Evolutionary conservation across 2,329 filamentous ascomycete genomes (phyloP).

Genomic region (Stagonosporopsis rhizophila): DNA sequence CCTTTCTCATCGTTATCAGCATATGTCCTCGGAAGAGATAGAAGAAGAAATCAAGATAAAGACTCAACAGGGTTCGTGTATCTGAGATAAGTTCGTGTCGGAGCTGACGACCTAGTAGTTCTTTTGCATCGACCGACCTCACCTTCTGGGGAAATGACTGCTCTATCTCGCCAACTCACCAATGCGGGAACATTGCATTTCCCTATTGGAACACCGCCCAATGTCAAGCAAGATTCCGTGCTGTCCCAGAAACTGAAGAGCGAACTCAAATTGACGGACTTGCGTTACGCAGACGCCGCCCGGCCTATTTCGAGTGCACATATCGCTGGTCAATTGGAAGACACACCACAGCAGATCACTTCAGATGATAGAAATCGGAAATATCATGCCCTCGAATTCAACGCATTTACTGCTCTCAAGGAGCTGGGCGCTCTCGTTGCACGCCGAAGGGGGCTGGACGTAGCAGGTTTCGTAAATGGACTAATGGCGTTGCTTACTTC

Average conservation of each 20-base stretch:
- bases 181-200: constrained; percentile 35
- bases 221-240: constrained; percentile 10
- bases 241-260: constrained; percentile 42
- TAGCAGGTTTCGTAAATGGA: constrained; percentile 39
- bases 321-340: constrained; percentile 46
- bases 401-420: constrained; percentile 44
- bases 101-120: constrained; percentile 22
- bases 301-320: constrained; percentile 20
- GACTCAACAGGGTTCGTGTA: constrained; percentile 34
- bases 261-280: constrained; percentile 34
- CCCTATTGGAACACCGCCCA: constrained; percentile 44
- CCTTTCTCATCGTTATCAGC: constrained; percentile 11
- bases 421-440: constrained; percentile 47
- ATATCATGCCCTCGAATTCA: constrained; percentile 32
- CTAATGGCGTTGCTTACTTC: constrained; percentile 44
- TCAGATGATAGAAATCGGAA: constrained; percentile 5
- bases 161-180: constrained; percentile 49
- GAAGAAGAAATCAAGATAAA: constrained; percentile 35
- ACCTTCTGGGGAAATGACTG: constrained; percentile 50
- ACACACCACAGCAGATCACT: constrained; percentile 39
- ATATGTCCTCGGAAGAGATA: constrained; percentile 29
- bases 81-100: neutral
- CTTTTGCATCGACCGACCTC: constrained; percentile 41
- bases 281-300: constrained; percentile 9
- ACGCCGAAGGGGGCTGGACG: constrained; percentile 44